Evolutionary conservation across 2,329 filamentous ascomycete species (phyloP).

Genomic region (Volutella citrinella): DNA sequence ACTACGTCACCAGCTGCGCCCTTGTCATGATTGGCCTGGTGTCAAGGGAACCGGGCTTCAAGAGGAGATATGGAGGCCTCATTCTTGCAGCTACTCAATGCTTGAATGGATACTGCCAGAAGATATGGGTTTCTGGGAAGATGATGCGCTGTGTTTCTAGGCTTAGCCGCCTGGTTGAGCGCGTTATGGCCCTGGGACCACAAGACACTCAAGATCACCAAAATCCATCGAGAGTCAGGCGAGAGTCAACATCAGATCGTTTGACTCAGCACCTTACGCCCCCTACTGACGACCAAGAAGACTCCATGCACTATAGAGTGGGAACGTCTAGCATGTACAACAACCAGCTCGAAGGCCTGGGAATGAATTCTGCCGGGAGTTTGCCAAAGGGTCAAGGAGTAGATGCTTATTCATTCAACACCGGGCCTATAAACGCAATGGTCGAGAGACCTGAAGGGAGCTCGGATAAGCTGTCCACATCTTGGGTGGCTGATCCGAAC

Average conservation of each 20-base stretch:
- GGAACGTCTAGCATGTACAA: too few relatives aligned
- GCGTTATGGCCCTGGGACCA: too few relatives aligned
- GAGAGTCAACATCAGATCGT: too few relatives aligned
- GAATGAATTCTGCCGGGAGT: too few relatives aligned
- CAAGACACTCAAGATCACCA: neutral
- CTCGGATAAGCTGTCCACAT: too few relatives aligned
- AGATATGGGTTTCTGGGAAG: conserved; percentile 17
- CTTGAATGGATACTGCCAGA: conserved; percentile 14
- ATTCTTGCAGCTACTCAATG: conserved; percentile 9
- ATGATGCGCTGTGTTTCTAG: conserved; percentile 16
- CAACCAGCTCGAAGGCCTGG: too few relatives aligned
- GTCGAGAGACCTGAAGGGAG: too few relatives aligned
- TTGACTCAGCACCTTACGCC: too few relatives aligned
- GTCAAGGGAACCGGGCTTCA: conserved; percentile 10
- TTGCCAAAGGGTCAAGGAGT: too few relatives aligned
- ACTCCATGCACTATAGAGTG: too few relatives aligned
- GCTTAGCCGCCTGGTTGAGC: conserved; percentile 8
- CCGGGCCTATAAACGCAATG: neutral
- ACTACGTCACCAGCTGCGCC: conserved; percentile 17
- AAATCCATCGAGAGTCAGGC: neutral
- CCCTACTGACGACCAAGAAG: too few relatives aligned
- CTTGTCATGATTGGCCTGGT: conserved; percentile 16
- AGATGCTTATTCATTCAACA: too few relatives aligned
- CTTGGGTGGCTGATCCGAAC: neutral
- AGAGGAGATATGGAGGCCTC: conserved; percentile 10